A percentile compares a stretch with the other conserved stretches of the same genome.
Evolutionary conservation across 345 rosid genomes (phyloP).

Genomic region (Hibiscus syriacus): DNA sequence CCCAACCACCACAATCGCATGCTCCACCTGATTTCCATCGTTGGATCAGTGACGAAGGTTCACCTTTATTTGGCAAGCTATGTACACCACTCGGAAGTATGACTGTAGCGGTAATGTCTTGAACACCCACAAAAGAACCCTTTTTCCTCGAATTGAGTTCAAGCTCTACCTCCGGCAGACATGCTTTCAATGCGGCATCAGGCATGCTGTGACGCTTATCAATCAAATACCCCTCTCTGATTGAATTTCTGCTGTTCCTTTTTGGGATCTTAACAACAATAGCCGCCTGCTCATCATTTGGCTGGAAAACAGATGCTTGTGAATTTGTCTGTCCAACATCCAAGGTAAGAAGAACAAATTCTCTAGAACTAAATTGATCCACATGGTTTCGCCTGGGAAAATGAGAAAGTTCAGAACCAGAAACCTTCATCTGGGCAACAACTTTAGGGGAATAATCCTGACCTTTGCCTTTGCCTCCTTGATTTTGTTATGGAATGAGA

Average conservation of each 20-base stretch:
- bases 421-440: no score
- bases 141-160: conserved; percentile 8
- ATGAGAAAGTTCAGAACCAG: conserved; percentile 56
- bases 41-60: no score
- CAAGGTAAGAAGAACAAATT: conserved; percentile 58
- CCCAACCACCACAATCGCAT: no score
- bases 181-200: conserved; percentile 18
- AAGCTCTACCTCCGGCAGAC: conserved; percentile 9
- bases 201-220: conserved; percentile 5
- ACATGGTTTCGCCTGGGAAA: conserved; percentile 14
- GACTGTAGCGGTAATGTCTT: no score
- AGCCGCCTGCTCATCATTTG: conserved; percentile 77
- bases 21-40: no score
- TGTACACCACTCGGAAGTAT: no score
- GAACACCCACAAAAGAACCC: no score
- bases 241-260: no score
- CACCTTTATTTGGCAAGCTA: no score
- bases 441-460: no score
- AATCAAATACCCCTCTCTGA: no score
- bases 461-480: conserved; percentile 49
- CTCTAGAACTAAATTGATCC: conserved; percentile 39
- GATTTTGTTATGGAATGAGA: no score
- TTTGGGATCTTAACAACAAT: conserved; percentile 62
- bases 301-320: conserved; percentile 41
- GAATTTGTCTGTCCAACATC: conserved; percentile 35